Percentiles rank a stretch among this genome's conserved stretches.
phyloP scores from a whole-genome alignment of 2,329 filamentous ascomycete species.

The Magnaporthiopsis poae region DNA sequence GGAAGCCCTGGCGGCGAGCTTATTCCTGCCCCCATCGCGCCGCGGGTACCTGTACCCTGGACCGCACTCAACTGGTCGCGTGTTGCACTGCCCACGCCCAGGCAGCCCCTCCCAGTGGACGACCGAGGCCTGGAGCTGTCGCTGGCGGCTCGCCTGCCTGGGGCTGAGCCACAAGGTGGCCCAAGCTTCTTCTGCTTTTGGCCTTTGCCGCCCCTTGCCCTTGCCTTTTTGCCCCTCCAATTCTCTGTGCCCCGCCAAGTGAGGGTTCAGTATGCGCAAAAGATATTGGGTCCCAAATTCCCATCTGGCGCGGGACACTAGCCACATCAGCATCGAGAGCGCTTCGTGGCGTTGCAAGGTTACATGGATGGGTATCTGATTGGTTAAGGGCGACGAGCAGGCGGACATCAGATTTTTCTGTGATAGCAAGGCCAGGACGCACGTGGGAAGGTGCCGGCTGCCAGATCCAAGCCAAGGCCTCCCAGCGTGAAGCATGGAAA shows the following conservation, averaged over 20 bases:
- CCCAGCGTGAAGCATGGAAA: neutral
- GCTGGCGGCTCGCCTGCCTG: neutral
- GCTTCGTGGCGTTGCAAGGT: neutral
- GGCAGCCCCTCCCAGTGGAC: neutral
- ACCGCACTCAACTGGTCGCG: neutral
- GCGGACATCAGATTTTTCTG: neutral
- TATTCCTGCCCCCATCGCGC: neutral
- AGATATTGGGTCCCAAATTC: neutral
- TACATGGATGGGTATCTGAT: neutral
- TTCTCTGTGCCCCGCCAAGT: neutral
- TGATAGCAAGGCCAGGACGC: no score
- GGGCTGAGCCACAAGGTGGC: constrained; percentile 1
- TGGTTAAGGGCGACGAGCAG: neutral
- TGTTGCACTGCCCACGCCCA: neutral
- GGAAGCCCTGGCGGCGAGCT: neutral
- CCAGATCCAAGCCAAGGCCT: neutral
- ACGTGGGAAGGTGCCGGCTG: neutral
- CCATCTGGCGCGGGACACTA: neutral
- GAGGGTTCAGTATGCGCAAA: neutral
- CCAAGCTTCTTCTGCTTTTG: neutral
- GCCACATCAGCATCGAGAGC: neutral
- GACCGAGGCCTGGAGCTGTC: no score
- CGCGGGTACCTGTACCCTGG: neutral
- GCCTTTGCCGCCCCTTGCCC: no score
- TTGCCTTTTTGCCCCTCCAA: neutral